Evolutionary conservation across 805 yeast genomes (phyloP).

Genomic region (Sporopachydermia quercuum): DNA sequence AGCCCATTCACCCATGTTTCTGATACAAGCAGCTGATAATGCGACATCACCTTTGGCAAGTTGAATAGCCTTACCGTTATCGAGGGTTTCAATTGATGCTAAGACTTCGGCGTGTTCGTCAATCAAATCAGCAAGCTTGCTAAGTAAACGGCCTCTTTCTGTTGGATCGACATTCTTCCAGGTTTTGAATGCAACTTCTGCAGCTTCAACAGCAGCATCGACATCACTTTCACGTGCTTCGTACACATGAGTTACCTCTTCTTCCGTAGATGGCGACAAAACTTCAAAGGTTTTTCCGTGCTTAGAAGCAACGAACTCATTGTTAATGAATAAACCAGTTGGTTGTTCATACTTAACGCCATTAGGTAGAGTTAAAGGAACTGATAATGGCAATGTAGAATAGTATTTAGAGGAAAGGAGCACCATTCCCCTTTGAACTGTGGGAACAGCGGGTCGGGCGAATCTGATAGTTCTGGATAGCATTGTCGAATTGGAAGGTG

Average conservation of each 20-base stretch:
- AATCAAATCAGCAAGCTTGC: slow-evolving; percentile 37
- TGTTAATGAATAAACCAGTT: slow-evolving; percentile 69
- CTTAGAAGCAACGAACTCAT: slow-evolving; percentile 51
- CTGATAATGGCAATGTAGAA: slow-evolving; percentile 25
- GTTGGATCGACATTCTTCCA: slow-evolving; percentile 43
- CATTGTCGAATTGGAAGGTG: no score
- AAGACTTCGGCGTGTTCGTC: slow-evolving; percentile 46
- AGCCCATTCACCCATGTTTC: slow-evolving; percentile 85
- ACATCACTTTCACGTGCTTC: slow-evolving; percentile 72
- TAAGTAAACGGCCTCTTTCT: slow-evolving; percentile 36
- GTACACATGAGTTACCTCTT: slow-evolving; percentile 49
- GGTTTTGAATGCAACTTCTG: slow-evolving; percentile 34
- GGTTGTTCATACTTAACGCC: slow-evolving; percentile 68
- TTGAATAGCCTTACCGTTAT: slow-evolving; percentile 59
- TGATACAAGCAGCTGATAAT: slow-evolving; percentile 50
- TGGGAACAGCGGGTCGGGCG: neutral
- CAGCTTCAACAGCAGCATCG: slow-evolving; percentile 59
- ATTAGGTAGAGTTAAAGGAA: slow-evolving; percentile 50
- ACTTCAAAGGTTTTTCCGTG: slow-evolving; percentile 47
- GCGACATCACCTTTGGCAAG: slow-evolving; percentile 66
- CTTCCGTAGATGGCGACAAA: slow-evolving; percentile 61
- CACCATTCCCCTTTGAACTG: neutral
- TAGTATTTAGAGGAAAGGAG: neutral
- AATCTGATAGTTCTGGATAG: neutral
- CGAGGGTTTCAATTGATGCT: slow-evolving; percentile 47